Evolutionary conservation across 345 rosid species (phyloP), one percentile per base, ranked within the genome.

Genomic region (Euclidium syriacum): DNA sequence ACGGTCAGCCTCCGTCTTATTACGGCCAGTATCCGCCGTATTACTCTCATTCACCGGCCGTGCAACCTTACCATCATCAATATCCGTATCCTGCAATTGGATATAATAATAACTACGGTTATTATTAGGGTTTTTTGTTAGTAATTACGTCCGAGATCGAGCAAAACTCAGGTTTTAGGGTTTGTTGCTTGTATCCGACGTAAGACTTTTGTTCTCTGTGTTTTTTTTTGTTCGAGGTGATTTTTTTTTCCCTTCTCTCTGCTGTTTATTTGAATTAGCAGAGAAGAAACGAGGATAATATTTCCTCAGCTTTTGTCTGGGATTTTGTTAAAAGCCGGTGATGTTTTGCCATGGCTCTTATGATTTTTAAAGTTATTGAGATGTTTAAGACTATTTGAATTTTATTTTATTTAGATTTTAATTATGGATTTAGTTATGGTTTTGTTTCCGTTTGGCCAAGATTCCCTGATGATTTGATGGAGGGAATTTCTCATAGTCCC

Each of bases 131-230:
- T 23, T 54, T 34, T n/a, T 4, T 4, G 4, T 33, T 12, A 11
- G 3, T 33, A n/a, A 34, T 35, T 23, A 22, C 22, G 22, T 16
- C 10, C 10, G 17, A 39, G 34, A 36, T 56, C 62, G 3, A 39
- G 24, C 48, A 39, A 39, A 36, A 16, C 5, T 48, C 34, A 1
- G 1, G 8, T 24, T 56, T 56, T 56, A 39, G 48, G 62, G 62
- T 15, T 56, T 56, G n/a, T 56, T 56, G 36, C 49, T 56, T 39
- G 62, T 39, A 24, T 24, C 62, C 36, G 15, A 56, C 32, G 34
- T 1, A 20, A 34, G 1, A 11, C 1, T 25, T 8, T 18, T 16
- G 4, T 40, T 15, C 34, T 30, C 34, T 30, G 34, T 16, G 1
- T 9, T 56, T 8, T 6, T 4, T 24, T 38, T n/a, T 16, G 5